Evolutionary conservation across 257 asterid species (phyloP).

Genomic region (Nicotiana benthamiana): DNA sequence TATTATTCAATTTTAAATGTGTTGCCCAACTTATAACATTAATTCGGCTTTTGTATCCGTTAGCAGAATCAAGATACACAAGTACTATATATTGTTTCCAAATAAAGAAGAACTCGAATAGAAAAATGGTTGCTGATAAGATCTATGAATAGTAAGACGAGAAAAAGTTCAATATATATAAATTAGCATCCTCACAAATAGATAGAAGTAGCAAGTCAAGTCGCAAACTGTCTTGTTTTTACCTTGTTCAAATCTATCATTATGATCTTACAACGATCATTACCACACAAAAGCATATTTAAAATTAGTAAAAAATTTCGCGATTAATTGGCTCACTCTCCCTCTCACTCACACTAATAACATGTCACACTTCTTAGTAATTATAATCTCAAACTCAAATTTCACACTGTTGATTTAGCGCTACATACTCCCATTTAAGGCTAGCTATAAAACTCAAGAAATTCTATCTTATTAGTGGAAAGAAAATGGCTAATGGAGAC

Average conservation of each 20-base stretch:
- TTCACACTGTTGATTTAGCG: neutral
- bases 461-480: neutral
- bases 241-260: neutral
- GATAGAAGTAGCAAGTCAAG: neutral
- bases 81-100: neutral
- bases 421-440: neutral
- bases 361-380: neutral
- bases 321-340: neutral
- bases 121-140: neutral
- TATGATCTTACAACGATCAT: neutral
- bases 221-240: neutral
- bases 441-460: neutral
- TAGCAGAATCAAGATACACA: neutral
- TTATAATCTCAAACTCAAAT: neutral
- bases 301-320: neutral
- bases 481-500: neutral
- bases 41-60: neutral
- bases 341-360: neutral
- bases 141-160: neutral
- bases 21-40: neutral
- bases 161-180: neutral
- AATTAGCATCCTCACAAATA: neutral
- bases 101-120: neutral
- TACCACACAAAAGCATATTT: neutral
- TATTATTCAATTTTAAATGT: too few relatives aligned